A percentile compares a stretch with the other conserved stretches of the same genome.
These are phyloP conservation scores for Ajuga chamaepitys DNA, from an alignment of 257 asterid species.

Conservation along the genomic window DNA sequence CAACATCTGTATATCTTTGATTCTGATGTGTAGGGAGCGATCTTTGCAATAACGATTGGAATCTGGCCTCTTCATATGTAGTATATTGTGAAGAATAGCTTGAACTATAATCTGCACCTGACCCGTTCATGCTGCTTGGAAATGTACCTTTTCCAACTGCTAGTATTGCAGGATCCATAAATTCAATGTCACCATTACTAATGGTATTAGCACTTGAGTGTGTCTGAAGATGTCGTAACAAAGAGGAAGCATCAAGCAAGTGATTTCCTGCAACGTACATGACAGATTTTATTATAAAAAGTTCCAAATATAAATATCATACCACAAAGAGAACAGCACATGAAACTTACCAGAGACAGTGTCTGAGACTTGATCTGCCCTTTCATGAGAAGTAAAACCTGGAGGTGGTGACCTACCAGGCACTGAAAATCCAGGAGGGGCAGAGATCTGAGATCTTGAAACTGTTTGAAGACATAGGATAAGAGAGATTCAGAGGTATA, in stretches of 20 bases:
- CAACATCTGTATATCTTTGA: conserved; percentile 48
- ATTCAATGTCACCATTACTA: conserved; percentile 65
- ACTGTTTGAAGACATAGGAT: conserved; percentile 35
- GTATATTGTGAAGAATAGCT: conserved; percentile 48
- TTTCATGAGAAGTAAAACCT: conserved; percentile 73
- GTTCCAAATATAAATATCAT: neutral
- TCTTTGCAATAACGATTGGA: conserved; percentile 59
- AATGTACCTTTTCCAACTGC: conserved; percentile 91
- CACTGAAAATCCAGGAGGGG: conserved; percentile 89
- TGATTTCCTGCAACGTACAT: conserved; percentile 51
- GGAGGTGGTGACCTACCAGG: conserved; percentile 88
- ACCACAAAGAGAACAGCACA: neutral
- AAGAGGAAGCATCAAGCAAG: conserved; percentile 40
- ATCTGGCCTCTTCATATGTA: conserved; percentile 55
- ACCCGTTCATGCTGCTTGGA: conserved; percentile 42
- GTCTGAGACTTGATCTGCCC: conserved; percentile 44
- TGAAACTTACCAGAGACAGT: conserved; percentile 45
- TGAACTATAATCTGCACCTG: conserved; percentile 49
- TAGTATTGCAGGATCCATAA: conserved; percentile 95
- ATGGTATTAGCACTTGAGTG: conserved; percentile 36
- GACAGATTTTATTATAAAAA: neutral
- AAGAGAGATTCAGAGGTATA: conserved; percentile 7
- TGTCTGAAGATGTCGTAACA: conserved; percentile 51
- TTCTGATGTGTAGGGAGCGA: conserved; percentile 60
- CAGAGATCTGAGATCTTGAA: conserved; percentile 77